Evolutionary conservation across 2,329 filamentous ascomycete species (phyloP), one percentile per base, ranked within the genome.

Genomic region (Torrubiellomyces zombiae): DNA sequence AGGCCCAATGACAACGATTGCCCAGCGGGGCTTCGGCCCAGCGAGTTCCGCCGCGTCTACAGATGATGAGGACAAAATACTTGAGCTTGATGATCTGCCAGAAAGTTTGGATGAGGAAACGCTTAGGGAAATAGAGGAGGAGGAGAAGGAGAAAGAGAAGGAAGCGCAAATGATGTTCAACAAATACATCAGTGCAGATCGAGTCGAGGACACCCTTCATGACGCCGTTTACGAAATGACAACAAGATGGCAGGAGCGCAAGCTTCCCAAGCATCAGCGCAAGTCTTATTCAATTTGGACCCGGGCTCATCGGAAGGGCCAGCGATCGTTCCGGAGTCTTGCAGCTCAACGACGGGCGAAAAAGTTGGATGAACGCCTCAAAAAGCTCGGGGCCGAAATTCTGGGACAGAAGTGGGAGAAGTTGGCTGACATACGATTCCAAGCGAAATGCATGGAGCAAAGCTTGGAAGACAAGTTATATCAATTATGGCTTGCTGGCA

Each of bases 271-370:
- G 26, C 51, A 67, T 9, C 51, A 68, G 28, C 44, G 43, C 5
- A 70, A 60, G 29, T 76, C 75, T 0, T 62, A 67, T 39, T 47
- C 42, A 4, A 35, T 76, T 3, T 91, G 80, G 81, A 50, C 43
- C 4, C 35, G 57, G 19, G 67, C 67, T 16, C 65, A 58, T 25
- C 54, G 51, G 7, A 42, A 47, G 20, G 48, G 50, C 38, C 46
- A 43, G 2, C 38, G 27, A 16, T 38, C 25, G 5, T 35, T 32
- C 2, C 50, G 61, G 14, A 59, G 74, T 11, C 42, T 51, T 2
- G 35, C 39, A 6, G 55, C 63, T n/a, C 49, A 52, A 7, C 39
- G 38, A 5, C 40, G 52, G 4, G 54, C 67, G 7, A 42, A 50
- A 4, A 37, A 43, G 4, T 51, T 66, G 11, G 48, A 60, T 9